Percentiles rank a stretch among this genome's conserved stretches.
Conservation (phyloP, 2,329 filamentous ascomycete genomes). For the Hymenoscyphus repandus region DNA sequence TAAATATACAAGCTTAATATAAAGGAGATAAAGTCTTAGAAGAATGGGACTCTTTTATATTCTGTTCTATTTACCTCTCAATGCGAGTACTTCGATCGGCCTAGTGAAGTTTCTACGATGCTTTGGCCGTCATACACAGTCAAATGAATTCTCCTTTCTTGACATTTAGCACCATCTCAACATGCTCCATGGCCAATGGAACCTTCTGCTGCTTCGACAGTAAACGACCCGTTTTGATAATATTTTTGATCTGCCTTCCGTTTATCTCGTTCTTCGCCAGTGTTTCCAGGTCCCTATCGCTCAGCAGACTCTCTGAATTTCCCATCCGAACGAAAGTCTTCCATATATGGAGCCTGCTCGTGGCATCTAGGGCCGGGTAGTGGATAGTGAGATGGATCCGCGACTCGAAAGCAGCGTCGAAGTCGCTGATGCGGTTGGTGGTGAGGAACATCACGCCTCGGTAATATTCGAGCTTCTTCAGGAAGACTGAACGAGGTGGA, state of each 20-base stretch:
- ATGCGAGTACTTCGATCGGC: too few relatives aligned
- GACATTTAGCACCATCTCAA: slow-evolving; percentile 27
- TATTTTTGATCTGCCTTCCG: slow-evolving; percentile 34
- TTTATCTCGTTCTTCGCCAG: slow-evolving; percentile 40
- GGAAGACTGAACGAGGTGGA: slow-evolving; percentile 12
- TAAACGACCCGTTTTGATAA: slow-evolving; percentile 28
- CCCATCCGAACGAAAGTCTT: slow-evolving; percentile 11
- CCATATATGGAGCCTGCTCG: slow-evolving; percentile 20
- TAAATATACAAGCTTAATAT: too few relatives aligned
- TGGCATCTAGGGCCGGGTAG: slow-evolving; percentile 14
- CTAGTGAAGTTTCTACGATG: too few relatives aligned
- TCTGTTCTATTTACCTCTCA: too few relatives aligned
- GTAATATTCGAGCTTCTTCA: slow-evolving; percentile 18
- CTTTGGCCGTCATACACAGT: too few relatives aligned
- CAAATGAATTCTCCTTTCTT: slow-evolving; percentile 5
- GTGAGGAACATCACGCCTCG: slow-evolving; percentile 27
- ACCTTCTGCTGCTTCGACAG: slow-evolving; percentile 23
- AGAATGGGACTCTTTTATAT: too few relatives aligned
- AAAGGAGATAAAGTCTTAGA: too few relatives aligned
- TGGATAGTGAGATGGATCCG: slow-evolving; percentile 26
- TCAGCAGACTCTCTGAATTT: slow-evolving; percentile 28
- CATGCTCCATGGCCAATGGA: slow-evolving; percentile 20
- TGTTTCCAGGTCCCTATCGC: slow-evolving; percentile 34
- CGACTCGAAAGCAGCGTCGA: slow-evolving; percentile 29
- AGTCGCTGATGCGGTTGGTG: slow-evolving; percentile 23